Evolutionary conservation across 768 basidiomycete genomes (phyloP).

Genomic region (Lentinula lateritia): DNA sequence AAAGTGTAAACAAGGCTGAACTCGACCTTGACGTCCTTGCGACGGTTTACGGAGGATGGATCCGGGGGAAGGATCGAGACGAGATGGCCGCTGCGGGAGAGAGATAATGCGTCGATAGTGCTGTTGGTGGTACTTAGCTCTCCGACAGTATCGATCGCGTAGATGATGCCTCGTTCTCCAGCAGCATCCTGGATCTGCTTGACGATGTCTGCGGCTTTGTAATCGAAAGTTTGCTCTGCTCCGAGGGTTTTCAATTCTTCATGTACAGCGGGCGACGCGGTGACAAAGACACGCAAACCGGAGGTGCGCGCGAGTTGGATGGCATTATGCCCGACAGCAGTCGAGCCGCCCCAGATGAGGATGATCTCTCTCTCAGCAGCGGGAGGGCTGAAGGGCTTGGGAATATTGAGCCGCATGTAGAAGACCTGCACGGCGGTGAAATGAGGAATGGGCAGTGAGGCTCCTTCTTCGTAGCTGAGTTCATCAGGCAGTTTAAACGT

Average conservation of each 20-base stretch:
- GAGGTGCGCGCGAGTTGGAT: conserved; percentile 1
- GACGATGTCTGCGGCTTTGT: background rate
- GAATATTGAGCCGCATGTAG: conserved; percentile 3
- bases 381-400: conserved; percentile 1
- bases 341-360: conserved; percentile 5
- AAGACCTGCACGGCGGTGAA: conserved; percentile 4
- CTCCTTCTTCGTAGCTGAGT: conserved; percentile 1
- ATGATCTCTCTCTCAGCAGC: background rate
- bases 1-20: conserved; percentile 3
- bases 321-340: conserved; percentile 5
- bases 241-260: conserved; percentile 4
- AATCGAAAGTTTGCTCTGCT: conserved; percentile 1
- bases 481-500: background rate
- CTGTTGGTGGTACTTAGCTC: background rate
- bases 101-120: background rate
- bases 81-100: background rate
- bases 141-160: background rate
- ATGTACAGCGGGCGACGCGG: background rate
- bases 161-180: background rate
- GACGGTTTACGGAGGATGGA: background rate
- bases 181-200: conserved; percentile 4
- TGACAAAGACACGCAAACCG: conserved; percentile 3
- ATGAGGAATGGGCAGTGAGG: conserved; percentile 5
- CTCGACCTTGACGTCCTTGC: conserved; percentile 5
- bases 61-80: conserved; percentile 1